Evolutionary conservation across 2,329 filamentous ascomycete genomes (phyloP).

Genomic region (Colletotrichum sp.): DNA sequence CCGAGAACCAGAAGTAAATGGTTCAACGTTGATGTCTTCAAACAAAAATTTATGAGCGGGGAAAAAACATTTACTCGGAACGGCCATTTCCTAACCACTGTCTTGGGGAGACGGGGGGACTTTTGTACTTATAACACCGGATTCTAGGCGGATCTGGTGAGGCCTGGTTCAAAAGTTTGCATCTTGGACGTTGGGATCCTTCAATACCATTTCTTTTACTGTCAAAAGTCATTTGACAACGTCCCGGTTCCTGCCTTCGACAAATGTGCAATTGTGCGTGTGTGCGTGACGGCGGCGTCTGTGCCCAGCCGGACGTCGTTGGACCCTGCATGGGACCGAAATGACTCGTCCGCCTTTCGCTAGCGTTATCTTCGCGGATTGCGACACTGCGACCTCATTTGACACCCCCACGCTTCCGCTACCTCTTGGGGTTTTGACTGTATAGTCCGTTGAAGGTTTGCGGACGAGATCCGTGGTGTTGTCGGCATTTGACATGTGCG

Average conservation of each 20-base stretch:
- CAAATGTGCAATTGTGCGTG: neutral
- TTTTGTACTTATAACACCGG: conserved; percentile 40
- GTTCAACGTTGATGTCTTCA: conserved; percentile 6
- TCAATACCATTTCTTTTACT: conserved; percentile 21
- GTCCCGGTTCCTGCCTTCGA: neutral
- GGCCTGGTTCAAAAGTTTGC: conserved; percentile 25
- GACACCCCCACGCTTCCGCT: neutral
- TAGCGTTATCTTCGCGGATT: neutral
- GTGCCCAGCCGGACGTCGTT: neutral
- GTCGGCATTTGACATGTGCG: neutral
- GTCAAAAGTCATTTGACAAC: neutral
- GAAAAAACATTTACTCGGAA: neutral
- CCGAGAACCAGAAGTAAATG: conserved; percentile 81
- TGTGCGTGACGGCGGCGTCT: neutral
- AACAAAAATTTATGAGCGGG: conserved; percentile 5
- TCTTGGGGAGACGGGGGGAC: conserved; percentile 13
- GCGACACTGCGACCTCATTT: neutral
- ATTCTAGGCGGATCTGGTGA: conserved; percentile 28
- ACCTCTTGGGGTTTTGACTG: neutral
- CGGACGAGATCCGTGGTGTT: neutral
- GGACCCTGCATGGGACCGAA: neutral
- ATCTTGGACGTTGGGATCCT: conserved; percentile 22
- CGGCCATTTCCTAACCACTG: conserved; percentile 18
- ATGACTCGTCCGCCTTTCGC: neutral
- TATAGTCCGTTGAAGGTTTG: neutral